These are phyloP conservation scores for Macroventuria anomochaeta DNA, from an alignment of 2,329 filamentous ascomycete genomes.

Conservation along the genomic window DNA sequence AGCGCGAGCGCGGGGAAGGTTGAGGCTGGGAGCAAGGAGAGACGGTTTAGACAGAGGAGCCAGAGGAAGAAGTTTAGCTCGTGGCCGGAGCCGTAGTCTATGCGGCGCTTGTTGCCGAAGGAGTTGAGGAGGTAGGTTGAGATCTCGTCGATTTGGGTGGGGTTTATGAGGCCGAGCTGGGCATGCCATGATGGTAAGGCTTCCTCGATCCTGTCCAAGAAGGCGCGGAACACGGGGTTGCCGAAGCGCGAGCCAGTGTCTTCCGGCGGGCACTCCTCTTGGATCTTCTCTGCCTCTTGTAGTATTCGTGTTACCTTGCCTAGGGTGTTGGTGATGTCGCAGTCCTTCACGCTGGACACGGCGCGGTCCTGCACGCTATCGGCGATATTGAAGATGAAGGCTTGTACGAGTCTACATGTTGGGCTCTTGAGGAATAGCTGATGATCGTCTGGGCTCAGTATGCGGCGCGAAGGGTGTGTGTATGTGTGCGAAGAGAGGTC, in stretches of 20 bases:
- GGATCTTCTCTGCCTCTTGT: conserved; percentile 69
- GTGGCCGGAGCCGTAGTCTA: conserved; percentile 97
- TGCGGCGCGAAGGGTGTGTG: conserved; percentile 74
- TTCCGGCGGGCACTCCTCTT: conserved; percentile 75
- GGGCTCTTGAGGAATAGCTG: conserved; percentile 79
- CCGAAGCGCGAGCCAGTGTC: conserved; percentile 94
- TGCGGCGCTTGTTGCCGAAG: conserved; percentile 79
- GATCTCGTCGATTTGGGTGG: conserved; percentile 70
- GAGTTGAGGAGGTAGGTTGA: conserved; percentile 81
- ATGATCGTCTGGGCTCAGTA: conserved; percentile 82
- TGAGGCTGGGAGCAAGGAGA: conserved; percentile 66
- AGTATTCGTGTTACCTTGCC: conserved; percentile 72
- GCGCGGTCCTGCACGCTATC: conserved; percentile 78
- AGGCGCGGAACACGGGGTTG: conserved; percentile 86
- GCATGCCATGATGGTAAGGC: conserved; percentile 67
- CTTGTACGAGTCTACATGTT: conserved; percentile 75
- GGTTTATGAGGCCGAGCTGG: conserved; percentile 60
- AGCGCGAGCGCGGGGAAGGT: conserved; percentile 80
- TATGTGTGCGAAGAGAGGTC: conserved; percentile 67
- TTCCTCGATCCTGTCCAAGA: conserved; percentile 69
- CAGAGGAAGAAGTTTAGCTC: conserved; percentile 97
- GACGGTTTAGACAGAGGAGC: conserved; percentile 90
- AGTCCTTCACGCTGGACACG: conserved; percentile 65
- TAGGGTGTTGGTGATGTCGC: conserved; percentile 67
- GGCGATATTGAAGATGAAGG: conserved; percentile 86